Base-by-base conservation (phyloP, 2,329 filamentous ascomycete genomes). In the Aspergillus ruber region DNA sequence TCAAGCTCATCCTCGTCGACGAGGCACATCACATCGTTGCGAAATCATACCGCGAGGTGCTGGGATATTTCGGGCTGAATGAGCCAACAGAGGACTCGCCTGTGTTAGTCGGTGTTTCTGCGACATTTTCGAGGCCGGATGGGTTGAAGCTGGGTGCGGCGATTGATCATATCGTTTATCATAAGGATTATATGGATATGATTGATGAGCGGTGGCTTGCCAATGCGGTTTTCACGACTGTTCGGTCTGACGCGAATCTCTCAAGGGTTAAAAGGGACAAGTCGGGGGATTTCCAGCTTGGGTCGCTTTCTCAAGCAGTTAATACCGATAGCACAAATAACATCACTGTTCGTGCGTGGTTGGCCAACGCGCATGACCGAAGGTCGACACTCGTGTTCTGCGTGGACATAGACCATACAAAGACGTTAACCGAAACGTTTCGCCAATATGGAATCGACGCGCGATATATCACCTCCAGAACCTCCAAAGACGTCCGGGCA, bases 11-110 rank as follows among this genome's bases (percentile, higher is more conserved):
- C 0, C 77, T 98, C 2, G 91, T 98, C 3, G 93, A 98, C 55
- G 93, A 98, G 69, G 93, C 91, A 4, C 93, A 98, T 65, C 93
- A 98, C 67, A 95, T 97, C 45, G 90, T 96, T 40, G 87, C 93
- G 0, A 77, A 81, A 2, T 82, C 83, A 6, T 97, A 97, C 61
- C 75, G 94, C 52, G 77, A 79, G 38, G 78, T 83, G 0, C 73
- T 98, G 42, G 74, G 78, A n/a, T 82, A 97, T 66, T 95, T 98
- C 64, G 81, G 84, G 0, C 77, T 95, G 54, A 73, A 75, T 10
- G 69, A 81, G 46, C 58, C 70, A 43, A 74, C 71, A 53, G 55
- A 68, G 3, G 50, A 65, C 32, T 75, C 78, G 10, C 85, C 88
- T 0, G 79, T 82, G 15, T 74, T 98, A 12, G 85, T 98, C 10